Conservation (phyloP, 257 asterid species). For the Striga asiatica region DNA sequence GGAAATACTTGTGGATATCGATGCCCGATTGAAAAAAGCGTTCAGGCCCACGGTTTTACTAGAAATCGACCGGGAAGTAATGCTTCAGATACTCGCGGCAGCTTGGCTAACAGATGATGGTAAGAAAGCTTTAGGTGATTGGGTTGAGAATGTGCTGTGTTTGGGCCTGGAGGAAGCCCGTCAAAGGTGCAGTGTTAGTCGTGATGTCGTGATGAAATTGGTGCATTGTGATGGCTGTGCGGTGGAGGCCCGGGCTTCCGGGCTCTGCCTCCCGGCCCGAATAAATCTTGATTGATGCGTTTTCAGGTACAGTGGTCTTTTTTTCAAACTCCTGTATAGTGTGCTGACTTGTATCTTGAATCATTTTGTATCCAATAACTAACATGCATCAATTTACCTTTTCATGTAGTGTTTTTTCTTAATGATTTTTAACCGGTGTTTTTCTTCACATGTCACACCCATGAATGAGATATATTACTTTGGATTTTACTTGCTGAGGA, state of each 20-base stretch:
- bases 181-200: constrained; percentile 19
- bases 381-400: too few relatives aligned
- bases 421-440: too few relatives aligned
- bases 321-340: neutral
- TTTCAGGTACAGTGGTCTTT: neutral
- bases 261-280: constrained; percentile 61
- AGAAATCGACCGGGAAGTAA: constrained; percentile 53
- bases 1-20: constrained; percentile 44
- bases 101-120: constrained; percentile 46
- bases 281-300: constrained; percentile 22
- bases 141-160: constrained; percentile 62
- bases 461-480: too few relatives aligned
- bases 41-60: constrained; percentile 29
- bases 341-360: neutral
- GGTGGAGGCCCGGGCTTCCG: constrained; percentile 42
- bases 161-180: constrained; percentile 40
- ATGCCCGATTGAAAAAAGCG: constrained; percentile 26
- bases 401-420: too few relatives aligned
- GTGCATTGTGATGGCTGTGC: constrained; percentile 32
- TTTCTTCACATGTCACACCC: too few relatives aligned
- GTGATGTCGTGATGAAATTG: constrained; percentile 40
- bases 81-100: constrained; percentile 78
- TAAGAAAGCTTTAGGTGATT: constrained; percentile 34
- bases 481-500: too few relatives aligned
- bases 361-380: neutral